Evolutionary conservation across 148 eudicot species (phyloP).

Genomic region (Fallopia convolvulus): DNA sequence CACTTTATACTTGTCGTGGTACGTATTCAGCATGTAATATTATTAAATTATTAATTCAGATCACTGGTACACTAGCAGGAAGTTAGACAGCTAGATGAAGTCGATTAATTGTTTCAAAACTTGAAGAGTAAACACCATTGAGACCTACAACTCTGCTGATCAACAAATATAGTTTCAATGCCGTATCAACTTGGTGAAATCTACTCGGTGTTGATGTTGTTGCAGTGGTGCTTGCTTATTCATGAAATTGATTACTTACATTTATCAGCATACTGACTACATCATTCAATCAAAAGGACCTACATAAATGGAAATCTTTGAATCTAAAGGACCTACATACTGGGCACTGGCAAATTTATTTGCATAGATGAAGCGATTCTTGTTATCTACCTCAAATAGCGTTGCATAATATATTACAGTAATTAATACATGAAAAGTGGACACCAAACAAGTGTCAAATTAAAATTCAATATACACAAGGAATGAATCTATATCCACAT

Average conservation of each 20-base stretch:
- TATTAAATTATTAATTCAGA: not conserved
- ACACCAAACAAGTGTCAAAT: no score
- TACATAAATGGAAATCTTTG: no score
- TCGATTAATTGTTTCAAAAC: no score
- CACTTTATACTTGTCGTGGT: not conserved
- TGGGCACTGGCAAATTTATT: no score
- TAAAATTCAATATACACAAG: no score
- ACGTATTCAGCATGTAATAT: not conserved
- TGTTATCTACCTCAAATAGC: no score
- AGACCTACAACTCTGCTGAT: not conserved
- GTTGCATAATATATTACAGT: no score
- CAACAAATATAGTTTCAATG: not conserved
- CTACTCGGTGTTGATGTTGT: not conserved
- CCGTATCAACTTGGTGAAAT: not conserved
- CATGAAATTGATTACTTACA: slow-evolving; percentile 32
- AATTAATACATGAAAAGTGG: no score
- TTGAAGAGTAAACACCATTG: not conserved
- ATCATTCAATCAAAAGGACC: slow-evolving; percentile 60
- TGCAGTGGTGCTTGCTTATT: not conserved
- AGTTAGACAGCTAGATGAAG: not conserved
- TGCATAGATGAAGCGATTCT: no score
- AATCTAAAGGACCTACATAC: no score
- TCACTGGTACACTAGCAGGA: not conserved
- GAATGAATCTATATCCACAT: no score
- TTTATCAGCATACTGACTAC: slow-evolving; percentile 63